Evolutionary conservation across 106 monocot genomes (phyloP).

Genomic region (Dioscorea zingiberensis): DNA sequence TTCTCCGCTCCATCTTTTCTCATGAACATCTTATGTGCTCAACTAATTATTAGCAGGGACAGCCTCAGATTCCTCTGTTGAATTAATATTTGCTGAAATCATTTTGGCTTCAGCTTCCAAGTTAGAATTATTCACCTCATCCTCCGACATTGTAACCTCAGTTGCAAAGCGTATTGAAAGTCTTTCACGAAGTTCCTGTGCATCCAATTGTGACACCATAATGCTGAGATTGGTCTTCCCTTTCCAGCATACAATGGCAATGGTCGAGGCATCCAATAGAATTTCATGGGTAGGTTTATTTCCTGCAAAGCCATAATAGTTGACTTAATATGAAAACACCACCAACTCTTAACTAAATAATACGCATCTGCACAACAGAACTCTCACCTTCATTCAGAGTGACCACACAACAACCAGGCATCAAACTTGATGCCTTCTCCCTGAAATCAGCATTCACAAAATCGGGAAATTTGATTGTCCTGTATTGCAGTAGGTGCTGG

Average conservation of each 20-base stretch:
- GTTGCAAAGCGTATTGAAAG: conserved; percentile 40
- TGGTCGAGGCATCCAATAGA: conserved; percentile 39
- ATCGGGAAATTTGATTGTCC: conserved; percentile 73
- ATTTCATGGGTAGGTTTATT: conserved; percentile 9
- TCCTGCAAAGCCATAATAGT: conserved; percentile 25
- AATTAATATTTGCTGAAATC: neutral
- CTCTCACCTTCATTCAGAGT: conserved; percentile 64
- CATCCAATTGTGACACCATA: conserved; percentile 79
- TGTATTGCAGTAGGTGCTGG: conserved; percentile 65
- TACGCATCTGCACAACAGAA: neutral
- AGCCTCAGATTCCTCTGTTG: neutral
- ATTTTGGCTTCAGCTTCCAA: neutral
- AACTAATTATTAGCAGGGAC: neutral
- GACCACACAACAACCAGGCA: conserved; percentile 76
- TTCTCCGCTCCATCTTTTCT: neutral
- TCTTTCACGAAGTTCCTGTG: conserved; percentile 66
- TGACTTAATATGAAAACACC: neutral
- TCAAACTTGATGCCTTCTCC: conserved; percentile 50
- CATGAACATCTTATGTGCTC: neutral
- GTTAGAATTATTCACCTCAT: neutral
- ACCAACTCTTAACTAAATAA: neutral
- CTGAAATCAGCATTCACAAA: conserved; percentile 60
- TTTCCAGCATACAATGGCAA: conserved; percentile 95
- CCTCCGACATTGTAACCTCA: neutral
- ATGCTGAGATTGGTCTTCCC: conserved; percentile 81